Base-by-base conservation (phyloP, 2,329 filamentous ascomycete genomes). In the Hypoxylon sp. region DNA sequence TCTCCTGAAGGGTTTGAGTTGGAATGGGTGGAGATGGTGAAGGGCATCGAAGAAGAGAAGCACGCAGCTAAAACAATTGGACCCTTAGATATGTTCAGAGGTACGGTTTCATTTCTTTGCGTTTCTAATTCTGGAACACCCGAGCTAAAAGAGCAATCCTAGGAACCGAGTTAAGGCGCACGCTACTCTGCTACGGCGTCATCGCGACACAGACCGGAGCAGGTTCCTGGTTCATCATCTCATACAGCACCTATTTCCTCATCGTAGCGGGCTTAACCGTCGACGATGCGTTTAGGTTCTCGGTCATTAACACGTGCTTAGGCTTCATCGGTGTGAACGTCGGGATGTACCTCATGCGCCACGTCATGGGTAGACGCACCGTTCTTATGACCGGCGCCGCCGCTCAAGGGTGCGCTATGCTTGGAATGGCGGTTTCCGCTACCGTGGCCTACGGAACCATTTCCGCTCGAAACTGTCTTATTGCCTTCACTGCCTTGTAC, bases 141-240 rank as follows among this genome's bases (percentile, higher is more conserved):
- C 13, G 22, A 8, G 26, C 53, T 69, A 5, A 63, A 26, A 3
- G 30, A 11, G 41, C 8, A 6, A 19, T 10, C 13, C 43, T 39
- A 79, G 81, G 81, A 0, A 78, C 76, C 11, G 80, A 85, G 54
- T 74, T 84, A 7, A 76, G 82, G 8, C 79, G 82, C 4, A 85
- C 82, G 1, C 73, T 84, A 3, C 74, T 85, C n/a, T 84, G 80
- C 70, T 83, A 80, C 60, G 79, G 77, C 19, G 77, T 81, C 54
- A 83, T 84, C 32, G 79, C 79, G 0, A 79, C 79, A 13, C 80
- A 83, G 62, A 78, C 77, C 0, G 79, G 76, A 0, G 75, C 78
- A 0, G 82, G 82, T 3, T 77, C 79, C 0, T 84, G 81, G 80
- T 85, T 83, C 68, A 71, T 83, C 44, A 84, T 84, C 64, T 80